phyloP scores from a whole-genome alignment of 371 early-diverging fungal genomes.

The Zychaea mexicana region DNA sequence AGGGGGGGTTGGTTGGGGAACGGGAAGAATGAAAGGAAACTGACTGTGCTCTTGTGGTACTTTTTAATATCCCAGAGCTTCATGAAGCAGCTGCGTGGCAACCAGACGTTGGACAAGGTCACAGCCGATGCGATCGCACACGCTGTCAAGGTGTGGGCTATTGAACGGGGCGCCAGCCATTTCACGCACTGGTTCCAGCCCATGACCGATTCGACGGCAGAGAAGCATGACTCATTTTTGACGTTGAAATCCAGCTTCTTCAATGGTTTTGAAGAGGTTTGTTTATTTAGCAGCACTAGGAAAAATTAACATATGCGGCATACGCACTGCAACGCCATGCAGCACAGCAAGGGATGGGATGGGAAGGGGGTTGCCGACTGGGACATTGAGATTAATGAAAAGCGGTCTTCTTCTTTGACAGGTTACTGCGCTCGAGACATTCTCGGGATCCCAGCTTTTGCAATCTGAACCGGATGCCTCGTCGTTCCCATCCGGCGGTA shows the following conservation, averaged over 20 bases:
- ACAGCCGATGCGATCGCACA: constrained; percentile 98
- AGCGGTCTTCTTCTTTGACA: constrained; percentile 14
- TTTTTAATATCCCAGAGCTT: constrained; percentile 53
- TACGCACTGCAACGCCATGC: too few species aligned
- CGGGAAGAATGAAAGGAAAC: not conserved
- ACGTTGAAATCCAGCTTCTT: constrained; percentile 75
- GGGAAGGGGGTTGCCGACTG: too few species aligned
- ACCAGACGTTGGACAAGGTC: constrained; percentile 82
- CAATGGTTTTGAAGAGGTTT: constrained; percentile 81
- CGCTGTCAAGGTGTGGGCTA: constrained; percentile 96
- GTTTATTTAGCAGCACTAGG: too few species aligned
- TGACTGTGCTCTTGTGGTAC: not conserved
- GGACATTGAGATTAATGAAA: not conserved
- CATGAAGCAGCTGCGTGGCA: constrained; percentile 87
- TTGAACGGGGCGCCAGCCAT: constrained; percentile 94
- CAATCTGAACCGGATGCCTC: constrained; percentile 99
- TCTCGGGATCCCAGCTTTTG: constrained; percentile 95
- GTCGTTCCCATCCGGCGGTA: constrained; percentile 98
- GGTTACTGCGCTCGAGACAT: constrained; percentile 86
- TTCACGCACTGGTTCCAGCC: constrained; percentile 99
- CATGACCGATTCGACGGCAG: constrained; percentile 96
- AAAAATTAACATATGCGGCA: too few species aligned
- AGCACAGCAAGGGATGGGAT: too few species aligned
- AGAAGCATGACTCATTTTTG: constrained; percentile 98
- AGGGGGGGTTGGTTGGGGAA: not conserved